Percentiles rank a stretch among this genome's conserved stretches.
Evolutionary conservation across 1,284 basidiomycete genomes (phyloP).

Genomic region (Leccinum ponderosum): DNA sequence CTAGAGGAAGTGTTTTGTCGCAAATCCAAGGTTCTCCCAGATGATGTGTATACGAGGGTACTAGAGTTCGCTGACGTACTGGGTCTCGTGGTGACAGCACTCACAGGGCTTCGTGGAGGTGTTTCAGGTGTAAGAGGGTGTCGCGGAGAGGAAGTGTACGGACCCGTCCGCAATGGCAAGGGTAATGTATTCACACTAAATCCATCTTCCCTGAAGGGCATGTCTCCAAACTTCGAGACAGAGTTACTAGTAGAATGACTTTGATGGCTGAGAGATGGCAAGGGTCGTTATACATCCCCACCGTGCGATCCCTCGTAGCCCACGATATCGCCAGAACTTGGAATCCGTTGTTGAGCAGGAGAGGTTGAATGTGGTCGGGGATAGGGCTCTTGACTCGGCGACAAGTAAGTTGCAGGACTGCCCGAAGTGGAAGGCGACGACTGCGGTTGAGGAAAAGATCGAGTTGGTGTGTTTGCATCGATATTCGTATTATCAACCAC

Average conservation of each 20-base stretch:
- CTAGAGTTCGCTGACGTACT: constrained; percentile 29
- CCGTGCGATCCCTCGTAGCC: constrained; percentile 27
- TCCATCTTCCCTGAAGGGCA: constrained; percentile 31
- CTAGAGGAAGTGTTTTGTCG: constrained; percentile 31
- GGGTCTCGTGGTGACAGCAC: constrained; percentile 45
- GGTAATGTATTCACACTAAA: constrained; percentile 26
- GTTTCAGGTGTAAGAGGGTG: constrained; percentile 27
- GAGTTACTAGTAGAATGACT: constrained; percentile 30
- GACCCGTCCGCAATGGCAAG: constrained; percentile 30
- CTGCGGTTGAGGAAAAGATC: constrained; percentile 34
- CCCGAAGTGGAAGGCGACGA: constrained; percentile 37
- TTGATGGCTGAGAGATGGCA: constrained; percentile 28
- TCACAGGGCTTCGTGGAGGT: constrained; percentile 61
- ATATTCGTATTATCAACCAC: constrained; percentile 16
- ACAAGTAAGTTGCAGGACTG: constrained; percentile 26
- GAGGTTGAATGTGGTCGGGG: constrained; percentile 62
- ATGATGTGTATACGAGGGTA: constrained; percentile 23
- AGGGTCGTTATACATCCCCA: constrained; percentile 30
- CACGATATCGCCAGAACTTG: constrained; percentile 21
- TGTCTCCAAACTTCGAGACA: constrained; percentile 34
- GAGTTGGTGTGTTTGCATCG: constrained; percentile 19
- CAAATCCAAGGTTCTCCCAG: constrained; percentile 27
- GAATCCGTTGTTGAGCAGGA: constrained; percentile 40
- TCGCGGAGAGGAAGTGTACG: constrained; percentile 26
- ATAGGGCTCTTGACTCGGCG: constrained; percentile 48